Base-by-base conservation (phyloP, 257 asterid species). In the Cynanchum wilfordii region DNA sequence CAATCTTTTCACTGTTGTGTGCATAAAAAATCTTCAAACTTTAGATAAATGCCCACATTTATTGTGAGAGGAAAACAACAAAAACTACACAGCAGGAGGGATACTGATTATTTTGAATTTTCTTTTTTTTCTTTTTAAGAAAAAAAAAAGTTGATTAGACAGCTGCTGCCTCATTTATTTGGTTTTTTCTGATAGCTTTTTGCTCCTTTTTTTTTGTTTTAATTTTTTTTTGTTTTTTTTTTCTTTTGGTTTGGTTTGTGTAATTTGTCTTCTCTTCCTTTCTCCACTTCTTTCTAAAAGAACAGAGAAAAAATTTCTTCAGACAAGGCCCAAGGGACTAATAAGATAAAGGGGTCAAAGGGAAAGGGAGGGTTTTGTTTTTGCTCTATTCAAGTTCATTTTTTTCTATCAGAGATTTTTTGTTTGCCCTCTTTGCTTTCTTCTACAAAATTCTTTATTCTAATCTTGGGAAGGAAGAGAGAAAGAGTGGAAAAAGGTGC, bases 1-100 rank as follows among this genome's bases (percentile, higher is more conserved):
- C 84, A 79, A 79, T 85, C 86, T 87, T 86, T 87, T 85, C 94
- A 84, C 89, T 84, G 82, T 82, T 86, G 81, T 76, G 70, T 29
- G 59, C 20, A 70, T 36, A 33, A 67, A 42, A 74, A 40, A 44
- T 16, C 52, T 49, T 76, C 0, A 17, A 12, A 44, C 69, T 6
- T 59, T 51, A 40, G 20, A 62, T 59, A 70, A 76, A 62, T 76
- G 68, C 60, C 58, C 66, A n/a, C 66, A 51, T 69, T 66, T 59
- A 50, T 76, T 76, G 49, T n/a, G 45, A 51, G 50, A 51, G 50
- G 20, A 4, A 45, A 20, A 65, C 66, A 67, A 68, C 22, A 33
- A 33, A 36, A 70, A 10, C 47, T 3, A 33, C 49, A 2, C 38
- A 33, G 38, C 38, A 52, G 56, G 36, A 72, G 27, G 47, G 5